Evolutionary conservation across 1,284 basidiomycete genomes (phyloP).

Genomic region (Albatrellus sp.): DNA sequence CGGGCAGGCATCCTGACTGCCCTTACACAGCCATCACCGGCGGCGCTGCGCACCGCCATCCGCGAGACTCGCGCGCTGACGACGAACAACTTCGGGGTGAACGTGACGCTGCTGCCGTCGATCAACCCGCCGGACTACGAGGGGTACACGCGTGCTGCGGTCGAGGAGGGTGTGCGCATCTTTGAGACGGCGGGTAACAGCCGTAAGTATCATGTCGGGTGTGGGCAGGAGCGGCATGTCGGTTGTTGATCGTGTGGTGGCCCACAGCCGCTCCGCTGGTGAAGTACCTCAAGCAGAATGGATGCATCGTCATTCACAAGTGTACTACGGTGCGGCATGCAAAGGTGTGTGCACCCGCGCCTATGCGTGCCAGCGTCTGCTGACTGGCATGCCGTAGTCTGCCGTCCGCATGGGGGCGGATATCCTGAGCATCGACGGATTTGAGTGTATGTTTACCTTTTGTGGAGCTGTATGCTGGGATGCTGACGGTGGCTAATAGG

Average conservation of each 20-base stretch:
- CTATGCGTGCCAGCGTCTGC: background rate
- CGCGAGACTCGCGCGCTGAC: conserved; percentile 63
- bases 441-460: conserved; percentile 53
- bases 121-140: conserved; percentile 90
- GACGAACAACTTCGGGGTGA: conserved; percentile 78
- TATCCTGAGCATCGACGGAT: conserved; percentile 79
- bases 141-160: conserved; percentile 69
- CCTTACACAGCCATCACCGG: conserved; percentile 77
- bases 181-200: conserved; percentile 94
- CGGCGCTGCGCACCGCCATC: conserved; percentile 78
- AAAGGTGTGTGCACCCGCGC: conserved; percentile 32
- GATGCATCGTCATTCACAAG: conserved; percentile 80
- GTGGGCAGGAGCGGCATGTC: background rate
- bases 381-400: conserved; percentile 30
- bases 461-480: background rate
- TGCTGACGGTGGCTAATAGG: conserved; percentile 28
- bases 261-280: conserved; percentile 63
- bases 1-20: conserved; percentile 70
- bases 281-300: conserved; percentile 67
- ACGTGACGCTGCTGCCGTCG: conserved; percentile 81
- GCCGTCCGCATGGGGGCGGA: conserved; percentile 76
- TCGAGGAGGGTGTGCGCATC: conserved; percentile 81
- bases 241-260: background rate
- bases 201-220: conserved; percentile 32
- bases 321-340: conserved; percentile 85